Evolutionary conservation across 108 stramenopile species (phyloP), one percentile per base, ranked within the genome.

Genomic region (Skeletonema grethae): DNA sequence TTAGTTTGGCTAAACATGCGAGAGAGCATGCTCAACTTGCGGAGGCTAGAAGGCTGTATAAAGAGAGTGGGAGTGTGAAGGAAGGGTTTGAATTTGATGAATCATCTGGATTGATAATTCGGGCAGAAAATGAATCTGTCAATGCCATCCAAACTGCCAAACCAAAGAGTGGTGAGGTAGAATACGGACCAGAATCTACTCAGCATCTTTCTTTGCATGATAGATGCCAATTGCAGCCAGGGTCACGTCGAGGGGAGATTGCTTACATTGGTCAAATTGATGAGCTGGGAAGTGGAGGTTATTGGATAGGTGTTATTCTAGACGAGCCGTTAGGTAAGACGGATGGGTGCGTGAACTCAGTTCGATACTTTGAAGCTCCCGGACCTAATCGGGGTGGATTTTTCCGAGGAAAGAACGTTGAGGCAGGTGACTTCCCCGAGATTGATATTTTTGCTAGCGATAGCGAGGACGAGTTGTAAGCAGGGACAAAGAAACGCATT

Each of bases 241-340:
- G 98, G 7, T 73, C 65, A 3, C 82, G 98, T 25, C 70, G 98
- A 7, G 98, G 98, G 8, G 61, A 29, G 12, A 89, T 99, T 36
- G 82, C 80, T 22, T 98, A 72, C 72, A 71, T 95, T 25, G 98
- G 97, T 22, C 67, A 77, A 60, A 87, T 96, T 59, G 82, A 87
- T 20, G 93, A 88, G 30, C 36, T 96, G 43, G 82, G 70, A 12
- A 73, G 70, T 4, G 91, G 88, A 55, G 94, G 89, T 56, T 71
- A 87, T 73, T 98, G 95, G 96, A 90, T 97, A 5, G 98, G 98
- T 12, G 89, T 99, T 39, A 72, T 76, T 5, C 96, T 99, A 57
- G 98, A 99, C 82, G 98, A 99, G 80, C 98, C 98, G 7, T 80
- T 89, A 25, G 93, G 93, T 9, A 91, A 91, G 39, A 90, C 88